Evolutionary conservation across 2,329 filamentous ascomycete genomes (phyloP).

Genomic region (Anisogramma anomala): DNA sequence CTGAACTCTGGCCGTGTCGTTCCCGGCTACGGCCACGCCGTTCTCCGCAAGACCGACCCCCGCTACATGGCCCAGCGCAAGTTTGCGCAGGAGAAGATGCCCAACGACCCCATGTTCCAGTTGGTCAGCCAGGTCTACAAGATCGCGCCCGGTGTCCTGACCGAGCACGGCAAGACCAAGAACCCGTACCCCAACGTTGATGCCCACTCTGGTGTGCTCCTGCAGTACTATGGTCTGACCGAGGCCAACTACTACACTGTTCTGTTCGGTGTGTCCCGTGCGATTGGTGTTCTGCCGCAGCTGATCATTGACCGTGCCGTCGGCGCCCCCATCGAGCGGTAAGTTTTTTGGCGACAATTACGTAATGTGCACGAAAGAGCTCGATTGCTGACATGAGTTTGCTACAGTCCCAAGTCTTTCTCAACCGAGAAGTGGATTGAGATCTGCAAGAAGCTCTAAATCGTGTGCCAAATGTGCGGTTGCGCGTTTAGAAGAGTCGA

Average conservation of each 20-base stretch:
- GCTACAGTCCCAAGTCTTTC: constrained; percentile 74
- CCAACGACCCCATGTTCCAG: constrained; percentile 99
- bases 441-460: constrained; percentile 84
- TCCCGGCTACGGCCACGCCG: constrained; percentile 95
- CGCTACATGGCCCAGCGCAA: constrained; percentile 97
- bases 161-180: constrained; percentile 99
- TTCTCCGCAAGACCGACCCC: constrained; percentile 98
- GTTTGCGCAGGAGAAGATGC: constrained; percentile 86
- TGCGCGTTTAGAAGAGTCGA: constrained; percentile 1
- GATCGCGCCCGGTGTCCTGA: constrained; percentile 94
- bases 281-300: constrained; percentile 96
- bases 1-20: constrained; percentile 93
- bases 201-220: constrained; percentile 95
- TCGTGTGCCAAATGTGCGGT: constrained; percentile 5
- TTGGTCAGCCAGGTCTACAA: constrained; percentile 99
- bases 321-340: constrained; percentile 89
- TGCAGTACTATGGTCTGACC: constrained; percentile 98
- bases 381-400: constrained; percentile 6
- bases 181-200: constrained; percentile 99
- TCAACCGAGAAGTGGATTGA: constrained; percentile 94
- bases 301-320: constrained; percentile 98
- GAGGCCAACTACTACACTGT: constrained; percentile 99
- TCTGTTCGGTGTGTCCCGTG: constrained; percentile 95
- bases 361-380: neutral
- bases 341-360: constrained; percentile 13